Evolutionary conservation across 2,329 filamentous ascomycete genomes (phyloP), one percentile per base, ranked within the genome.

Genomic region (Leptographium flavum): DNA sequence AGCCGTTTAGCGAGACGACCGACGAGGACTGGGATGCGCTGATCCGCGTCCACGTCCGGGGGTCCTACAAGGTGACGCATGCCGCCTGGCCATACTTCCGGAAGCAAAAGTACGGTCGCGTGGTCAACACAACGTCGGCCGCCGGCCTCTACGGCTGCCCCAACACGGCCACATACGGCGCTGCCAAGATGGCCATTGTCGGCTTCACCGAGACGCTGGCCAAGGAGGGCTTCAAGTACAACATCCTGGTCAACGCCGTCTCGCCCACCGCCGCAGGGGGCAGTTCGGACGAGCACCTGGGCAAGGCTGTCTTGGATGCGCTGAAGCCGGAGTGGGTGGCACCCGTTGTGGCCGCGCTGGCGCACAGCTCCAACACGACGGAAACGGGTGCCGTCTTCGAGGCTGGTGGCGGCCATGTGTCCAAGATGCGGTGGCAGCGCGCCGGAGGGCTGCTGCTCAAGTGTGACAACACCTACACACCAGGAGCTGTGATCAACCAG

Each of bases 1-100:
- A 96, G 60, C 90, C 85, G 74, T 96, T 98, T 72, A 94, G 94
- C 76, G 96, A 96, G 69, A 93, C 96, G 77, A 92, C 83, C 64
- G 92, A 98, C 63, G 68, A 83, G 60, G 92, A 98, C 64, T 98
- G 92, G 92, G 90, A 98, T 61, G 69, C 95, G 55, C 84, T 95
- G 61, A 85, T 90, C 66, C 82, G 79, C 62, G 90, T 96, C 47
- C 90, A 98, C 66, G 80, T 95, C 57, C 83, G 79, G 60, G 92
- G 92, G 56, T 82, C 87, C 58, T 98, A 94, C 75, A 96, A 94
- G 77, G 94, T 86, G 63, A 76, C 92, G 50, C 81, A 80, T 63
- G 92, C 92, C 51, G 92, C 92, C 43, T 98, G 92, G 90, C 87
- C 90, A 49, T 74, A 96, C 66, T 96, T 98, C 76, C 78, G 90